Evolutionary conservation across 345 rosid species (phyloP).

Genomic region (Mallotus nudiflorus): DNA sequence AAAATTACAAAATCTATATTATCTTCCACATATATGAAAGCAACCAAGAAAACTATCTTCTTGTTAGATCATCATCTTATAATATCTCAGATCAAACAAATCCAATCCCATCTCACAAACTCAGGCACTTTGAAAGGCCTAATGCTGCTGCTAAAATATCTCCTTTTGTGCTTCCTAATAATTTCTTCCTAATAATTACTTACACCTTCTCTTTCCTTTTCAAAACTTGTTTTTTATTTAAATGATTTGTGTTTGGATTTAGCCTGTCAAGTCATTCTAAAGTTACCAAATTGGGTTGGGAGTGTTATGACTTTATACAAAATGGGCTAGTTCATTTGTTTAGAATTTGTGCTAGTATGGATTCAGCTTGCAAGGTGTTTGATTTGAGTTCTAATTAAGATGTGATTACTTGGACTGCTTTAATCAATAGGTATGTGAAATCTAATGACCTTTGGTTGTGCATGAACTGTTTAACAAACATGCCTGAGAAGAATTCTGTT

Average conservation of each 20-base stretch:
- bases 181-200: conserved; percentile 46
- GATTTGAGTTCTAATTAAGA: conserved; percentile 34
- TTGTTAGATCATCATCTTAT: conserved; percentile 35
- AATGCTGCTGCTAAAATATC: conserved; percentile 43
- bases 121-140: conserved; percentile 48
- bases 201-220: conserved; percentile 56
- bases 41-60: conserved; percentile 31
- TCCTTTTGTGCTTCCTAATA: conserved; percentile 34
- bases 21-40: conserved; percentile 31
- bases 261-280: conserved; percentile 37
- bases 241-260: conserved; percentile 19
- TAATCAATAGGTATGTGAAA: conserved; percentile 42
- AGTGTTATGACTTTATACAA: conserved; percentile 44
- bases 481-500: conserved; percentile 50
- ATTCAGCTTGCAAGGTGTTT: conserved; percentile 38
- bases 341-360: conserved; percentile 31
- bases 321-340: conserved; percentile 54
- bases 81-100: conserved; percentile 41
- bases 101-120: conserved; percentile 45
- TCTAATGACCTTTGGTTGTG: conserved; percentile 35
- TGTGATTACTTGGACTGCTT: conserved; percentile 54
- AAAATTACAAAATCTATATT: background rate
- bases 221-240: conserved; percentile 37
- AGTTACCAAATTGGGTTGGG: conserved; percentile 49
- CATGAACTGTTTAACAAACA: conserved; percentile 44